Conservation (phyloP, 345 rosid genomes). For the Arabis hirsuta region DNA sequence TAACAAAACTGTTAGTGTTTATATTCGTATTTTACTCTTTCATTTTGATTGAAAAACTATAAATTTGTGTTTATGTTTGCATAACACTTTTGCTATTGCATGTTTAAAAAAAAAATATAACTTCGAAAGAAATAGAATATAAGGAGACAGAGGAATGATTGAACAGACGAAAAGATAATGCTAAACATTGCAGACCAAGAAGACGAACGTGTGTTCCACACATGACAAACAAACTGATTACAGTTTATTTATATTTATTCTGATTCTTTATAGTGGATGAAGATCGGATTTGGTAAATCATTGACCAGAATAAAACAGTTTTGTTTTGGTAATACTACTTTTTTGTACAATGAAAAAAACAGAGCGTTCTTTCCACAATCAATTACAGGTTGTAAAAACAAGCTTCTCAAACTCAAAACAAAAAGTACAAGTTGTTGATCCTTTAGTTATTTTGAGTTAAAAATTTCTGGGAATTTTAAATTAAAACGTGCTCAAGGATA, state of each 20-base stretch:
- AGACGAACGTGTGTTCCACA: slow-evolving; percentile 33
- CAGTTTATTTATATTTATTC: background rate
- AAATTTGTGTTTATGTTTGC: no score
- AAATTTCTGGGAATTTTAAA: background rate
- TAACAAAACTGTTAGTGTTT: no score
- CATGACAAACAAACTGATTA: background rate
- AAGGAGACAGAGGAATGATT: no score
- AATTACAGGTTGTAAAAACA: background rate
- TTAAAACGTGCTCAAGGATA: background rate
- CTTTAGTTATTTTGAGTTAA: no score
- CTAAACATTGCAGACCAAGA: background rate
- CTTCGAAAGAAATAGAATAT: no score
- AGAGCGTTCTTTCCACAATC: background rate
- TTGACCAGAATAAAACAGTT: background rate
- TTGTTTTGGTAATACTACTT: background rate
- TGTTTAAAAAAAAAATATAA: no score
- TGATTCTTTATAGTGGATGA: no score
- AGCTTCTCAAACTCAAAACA: background rate
- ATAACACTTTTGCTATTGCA: no score
- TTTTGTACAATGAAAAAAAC: background rate
- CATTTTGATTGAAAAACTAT: no score
- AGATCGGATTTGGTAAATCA: background rate
- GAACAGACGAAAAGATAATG: no score
- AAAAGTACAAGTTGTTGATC: no score
- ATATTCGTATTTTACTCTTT: no score